Base-by-base conservation (phyloP, 768 basidiomycete genomes). In the Agrocybe praecox region DNA sequence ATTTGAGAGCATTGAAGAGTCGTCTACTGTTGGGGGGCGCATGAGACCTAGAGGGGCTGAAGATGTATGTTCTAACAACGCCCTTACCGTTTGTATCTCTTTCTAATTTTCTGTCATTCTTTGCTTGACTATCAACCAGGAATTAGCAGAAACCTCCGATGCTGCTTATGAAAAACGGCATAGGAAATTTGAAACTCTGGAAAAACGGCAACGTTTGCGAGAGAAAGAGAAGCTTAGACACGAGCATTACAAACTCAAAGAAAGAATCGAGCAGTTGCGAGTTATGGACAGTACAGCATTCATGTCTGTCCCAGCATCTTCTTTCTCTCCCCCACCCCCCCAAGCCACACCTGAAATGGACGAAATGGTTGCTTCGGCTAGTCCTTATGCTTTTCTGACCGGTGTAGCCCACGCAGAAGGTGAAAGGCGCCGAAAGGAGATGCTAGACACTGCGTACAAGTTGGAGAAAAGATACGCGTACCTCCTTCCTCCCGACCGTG, bases 211-310 rank as follows among this genome's bases (percentile, higher is more conserved):
- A 66, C 88, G 93, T 4, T 75, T 91, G 32, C 85, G 93, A 53
- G 94, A 96, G 73, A 93, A 93, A 72, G 94, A 96, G 72, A 94
- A 94, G 68, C 82, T 96, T 53, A 89, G 90, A 71, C 89, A 94
- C 62, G 93, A 95, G 66, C 92, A 94, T 63, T 94, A 94, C 75
- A 93, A 94, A 68, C 84, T 96, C 65, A 89, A 90, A 70, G 89
- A 94, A 66, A 85, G 94, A 33, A 89, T 95, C 58, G 92, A 95
- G 50, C 89, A 94, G 65, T 79, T 95, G 54, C 82, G 80, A 53
- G 79, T 76, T 23, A 89, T 95, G 86, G 90, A 92, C 57, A 71
- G 80, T 47, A 71, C 81, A 52, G 86, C 88, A 2, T 93, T 92
- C 70, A 80, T 91, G 26, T 66, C 76, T 23, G 74, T 89, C 45